Base-by-base conservation (phyloP, 208 protist genomes). In the Crithidia thermophila region DNA sequence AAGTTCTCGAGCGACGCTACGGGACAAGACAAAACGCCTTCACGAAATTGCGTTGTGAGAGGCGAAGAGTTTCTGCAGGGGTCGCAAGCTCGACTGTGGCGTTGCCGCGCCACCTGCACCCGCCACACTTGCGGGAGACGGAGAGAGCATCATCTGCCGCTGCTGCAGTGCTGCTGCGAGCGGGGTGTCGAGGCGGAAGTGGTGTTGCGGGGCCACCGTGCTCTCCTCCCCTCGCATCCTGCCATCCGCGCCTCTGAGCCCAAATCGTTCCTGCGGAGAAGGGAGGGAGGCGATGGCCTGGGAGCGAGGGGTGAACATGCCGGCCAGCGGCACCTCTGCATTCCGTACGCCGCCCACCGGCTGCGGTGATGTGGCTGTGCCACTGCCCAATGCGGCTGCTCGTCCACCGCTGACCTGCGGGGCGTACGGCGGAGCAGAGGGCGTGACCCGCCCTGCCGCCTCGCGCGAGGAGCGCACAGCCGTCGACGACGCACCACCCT, bases 171-270 rank as follows among this genome's bases (percentile, higher is more conserved):
- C 43, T 18, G 34, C 42, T 2, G 42, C 78, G 13, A 84, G 79
- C 2, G 85, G 85, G 0, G 81, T 91, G 69, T 75, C 45, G 9
- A 91, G 75, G 55, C 75, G 77, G 49, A 85, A 85, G 30, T 49
- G 28, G 16, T 47, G 21, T 28, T 3, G 30, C 16, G 56, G 34
- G n/a, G 16, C 28, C 56, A 49, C 40, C 58, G 55, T 52, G 75
- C 23, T 60, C 34, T 43, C 36, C 5, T 62, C 36, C 46, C 40
- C 31, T 9, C 18, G 27, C 4, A 27, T n/a, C 16, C n/a, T 25
- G 34, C 31, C 61, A 5, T 18, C 34, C 9, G 13, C 39, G 39
- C 53, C 40, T 8, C 28, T n/a, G 52, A 27, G 6, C 55, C 64
- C 16, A 36, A 30, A 33, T n/a, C n/a, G n/a, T n/a, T n/a, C n/a